Evolutionary conservation across 805 yeast species (phyloP).

Genomic region (Suhomyces sp.): DNA sequence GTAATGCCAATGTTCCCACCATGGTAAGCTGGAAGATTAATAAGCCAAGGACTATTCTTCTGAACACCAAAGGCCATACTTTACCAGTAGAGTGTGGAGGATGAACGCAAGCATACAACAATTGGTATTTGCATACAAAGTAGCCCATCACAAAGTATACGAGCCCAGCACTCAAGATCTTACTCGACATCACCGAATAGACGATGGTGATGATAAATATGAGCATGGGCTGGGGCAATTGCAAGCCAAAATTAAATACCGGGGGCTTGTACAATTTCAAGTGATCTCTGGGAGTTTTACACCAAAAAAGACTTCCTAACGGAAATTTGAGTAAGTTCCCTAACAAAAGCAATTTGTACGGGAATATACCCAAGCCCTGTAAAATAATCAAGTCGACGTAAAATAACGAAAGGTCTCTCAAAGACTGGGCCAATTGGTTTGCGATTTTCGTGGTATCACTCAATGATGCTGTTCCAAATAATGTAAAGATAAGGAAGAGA

Average conservation of each 20-base stretch:
- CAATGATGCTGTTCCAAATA: slow-evolving; percentile 87
- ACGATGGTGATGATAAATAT: slow-evolving; percentile 80
- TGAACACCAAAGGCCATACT: slow-evolving; percentile 88
- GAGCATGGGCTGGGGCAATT: slow-evolving; percentile 86
- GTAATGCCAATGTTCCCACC: slow-evolving; percentile 85
- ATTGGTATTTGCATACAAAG: slow-evolving; percentile 86
- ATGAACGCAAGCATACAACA: slow-evolving; percentile 86
- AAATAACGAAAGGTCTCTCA: slow-evolving; percentile 75
- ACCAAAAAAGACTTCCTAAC: slow-evolving; percentile 47
- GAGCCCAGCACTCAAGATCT: slow-evolving; percentile 79
- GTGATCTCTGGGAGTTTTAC: slow-evolving; percentile 82
- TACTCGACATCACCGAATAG: slow-evolving; percentile 86
- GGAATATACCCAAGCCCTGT: slow-evolving; percentile 87
- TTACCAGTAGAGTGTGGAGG: slow-evolving; percentile 96
- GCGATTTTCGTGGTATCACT: slow-evolving; percentile 92
- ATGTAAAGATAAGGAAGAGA: slow-evolving; percentile 87
- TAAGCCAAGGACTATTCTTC: slow-evolving; percentile 79
- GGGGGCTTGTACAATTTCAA: slow-evolving; percentile 80
- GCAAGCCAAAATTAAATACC: slow-evolving; percentile 86
- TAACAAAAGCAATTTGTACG: slow-evolving; percentile 76
- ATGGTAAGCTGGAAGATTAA: slow-evolving; percentile 84
- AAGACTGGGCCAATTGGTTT: slow-evolving; percentile 75
- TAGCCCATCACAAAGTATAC: slow-evolving; percentile 82
- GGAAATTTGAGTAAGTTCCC: slow-evolving; percentile 79
- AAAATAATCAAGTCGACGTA: slow-evolving; percentile 82